These are phyloP conservation scores for Piromyces sp. DNA, from an alignment of 192 early-diverging fungal species.

Conservation along the genomic window DNA sequence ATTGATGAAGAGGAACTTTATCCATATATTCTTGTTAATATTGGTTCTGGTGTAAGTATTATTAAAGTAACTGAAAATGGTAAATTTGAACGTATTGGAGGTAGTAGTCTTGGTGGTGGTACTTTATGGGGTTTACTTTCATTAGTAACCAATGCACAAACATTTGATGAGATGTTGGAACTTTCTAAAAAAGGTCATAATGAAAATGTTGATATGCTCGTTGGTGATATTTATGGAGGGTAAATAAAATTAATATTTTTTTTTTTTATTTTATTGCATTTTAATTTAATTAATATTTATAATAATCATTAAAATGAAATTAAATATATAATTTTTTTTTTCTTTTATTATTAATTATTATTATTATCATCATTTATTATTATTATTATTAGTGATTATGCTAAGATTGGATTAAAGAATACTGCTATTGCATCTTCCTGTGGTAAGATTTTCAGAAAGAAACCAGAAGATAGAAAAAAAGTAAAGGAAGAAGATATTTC, in stretches of 20 bases:
- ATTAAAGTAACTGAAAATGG: constrained; percentile 81
- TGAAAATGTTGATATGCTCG: constrained; percentile 67
- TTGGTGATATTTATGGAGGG: constrained; percentile 81
- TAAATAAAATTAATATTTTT: too few relatives aligned
- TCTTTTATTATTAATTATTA: too few relatives aligned
- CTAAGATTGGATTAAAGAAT: constrained; percentile 79
- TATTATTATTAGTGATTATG: constrained; percentile 54
- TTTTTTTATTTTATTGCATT: too few relatives aligned
- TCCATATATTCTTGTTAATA: not conserved
- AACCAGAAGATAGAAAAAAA: not conserved
- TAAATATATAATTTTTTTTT: too few relatives aligned
- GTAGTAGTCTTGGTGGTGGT: constrained; percentile 64
- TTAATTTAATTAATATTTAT: too few relatives aligned
- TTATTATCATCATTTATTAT: too few relatives aligned
- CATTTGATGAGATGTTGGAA: constrained; percentile 72
- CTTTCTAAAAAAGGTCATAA: constrained; percentile 81
- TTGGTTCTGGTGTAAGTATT: constrained; percentile 10
- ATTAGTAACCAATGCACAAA: constrained; percentile 25
- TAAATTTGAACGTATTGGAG: constrained; percentile 14
- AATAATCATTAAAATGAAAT: too few relatives aligned
- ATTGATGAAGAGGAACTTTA: not conserved
- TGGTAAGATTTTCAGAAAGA: constrained; percentile 52
- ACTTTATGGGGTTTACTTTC: constrained; percentile 85
- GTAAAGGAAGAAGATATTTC: constrained; percentile 85
- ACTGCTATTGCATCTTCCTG: constrained; percentile 87